Percentiles rank a stretch among this genome's conserved stretches.
Evolutionary conservation across 495 filamentous ascomycete species (phyloP).

Genomic region (Lepraria neglecta): DNA sequence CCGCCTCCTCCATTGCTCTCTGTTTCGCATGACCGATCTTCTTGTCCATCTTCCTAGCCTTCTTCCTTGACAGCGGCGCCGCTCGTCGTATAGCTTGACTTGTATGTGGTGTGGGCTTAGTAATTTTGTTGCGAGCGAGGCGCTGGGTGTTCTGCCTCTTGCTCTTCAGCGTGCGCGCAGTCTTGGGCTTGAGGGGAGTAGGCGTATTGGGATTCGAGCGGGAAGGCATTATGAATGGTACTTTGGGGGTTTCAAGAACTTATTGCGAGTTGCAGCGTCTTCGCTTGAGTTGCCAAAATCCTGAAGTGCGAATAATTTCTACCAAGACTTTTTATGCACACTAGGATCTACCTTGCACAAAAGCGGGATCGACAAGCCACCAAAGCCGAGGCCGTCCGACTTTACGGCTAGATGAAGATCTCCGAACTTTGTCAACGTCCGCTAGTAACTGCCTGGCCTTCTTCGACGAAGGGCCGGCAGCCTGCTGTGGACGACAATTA

Average conservation of each 20-base stretch:
- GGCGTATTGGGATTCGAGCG: constrained; percentile 30
- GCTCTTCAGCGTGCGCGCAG: constrained; percentile 18
- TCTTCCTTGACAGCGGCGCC: constrained; percentile 24
- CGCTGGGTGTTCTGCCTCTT: constrained; percentile 24
- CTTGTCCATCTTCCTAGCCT: constrained; percentile 25
- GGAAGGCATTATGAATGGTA: constrained; percentile 23
- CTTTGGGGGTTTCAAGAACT: too few relatives aligned
- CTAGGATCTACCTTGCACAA: neutral
- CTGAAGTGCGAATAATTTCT: too few relatives aligned
- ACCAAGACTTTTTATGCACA: neutral
- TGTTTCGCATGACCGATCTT: constrained; percentile 21
- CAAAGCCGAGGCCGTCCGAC: too few relatives aligned
- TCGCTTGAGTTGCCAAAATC: too few relatives aligned
- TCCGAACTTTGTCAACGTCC: too few relatives aligned
- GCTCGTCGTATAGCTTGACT: constrained; percentile 25
- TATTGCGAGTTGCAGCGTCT: too few relatives aligned
- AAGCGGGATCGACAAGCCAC: neutral
- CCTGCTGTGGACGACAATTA: too few relatives aligned
- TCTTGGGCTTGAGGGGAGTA: constrained; percentile 20
- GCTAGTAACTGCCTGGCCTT: too few relatives aligned
- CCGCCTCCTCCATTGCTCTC: constrained; percentile 18
- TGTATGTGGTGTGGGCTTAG: constrained; percentile 21
- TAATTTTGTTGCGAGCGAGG: constrained; percentile 14
- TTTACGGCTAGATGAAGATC: too few relatives aligned
- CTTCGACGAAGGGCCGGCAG: too few relatives aligned